Evolutionary conservation across 768 basidiomycete genomes (phyloP), one percentile per base, ranked within the genome.

Genomic region (Guyanaporus albipodus): DNA sequence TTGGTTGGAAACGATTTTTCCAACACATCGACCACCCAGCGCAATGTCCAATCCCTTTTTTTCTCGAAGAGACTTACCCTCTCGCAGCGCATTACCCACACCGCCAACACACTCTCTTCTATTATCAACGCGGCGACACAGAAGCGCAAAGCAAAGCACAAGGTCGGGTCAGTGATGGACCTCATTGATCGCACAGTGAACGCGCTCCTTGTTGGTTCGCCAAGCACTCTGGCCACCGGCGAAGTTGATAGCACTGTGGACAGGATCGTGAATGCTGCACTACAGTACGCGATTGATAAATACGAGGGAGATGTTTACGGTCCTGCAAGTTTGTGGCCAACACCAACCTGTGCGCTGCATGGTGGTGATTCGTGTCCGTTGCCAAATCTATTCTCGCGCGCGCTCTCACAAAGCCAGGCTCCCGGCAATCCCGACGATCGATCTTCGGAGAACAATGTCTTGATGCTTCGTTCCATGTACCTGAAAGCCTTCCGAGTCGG

Each of bases 1-100:
- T 68, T 91, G 15, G 77, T 89, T 4, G 90, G 90, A 39, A 91
- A 91, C 56, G 90, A 91, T 62, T 91, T 79, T 58, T 77, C 86
- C 0, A 75, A 73, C 39, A 73, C 59, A 9, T 74, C 78, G 37
- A 68, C 74, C 7, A 69, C 70, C 32, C 71, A 72, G 18, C 75
- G 73, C 34, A 75, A 72, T 49, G 68, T 79, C 8, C 84, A 82
- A 58, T 71, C 69, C 0, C 56, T 85, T 19, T 88, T 91, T 61
- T 91, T 90, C 57, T 81, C 86, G 38, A 71, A 77, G 28, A 67
- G 71, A 19, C 67, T 83, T 19, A 75, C 78, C 0, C 62, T 74
- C 27, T 66, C 72, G 24, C 82, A 87, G 60, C 82, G 88, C 28
- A 83, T 91, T 53, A 72, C 71, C n/a, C 79, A 73, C 34, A 78